Percentiles rank a stretch among this genome's conserved stretches.
phyloP scores from a whole-genome alignment of 345 rosid genomes.

The Gossypium rotundifolium region DNA sequence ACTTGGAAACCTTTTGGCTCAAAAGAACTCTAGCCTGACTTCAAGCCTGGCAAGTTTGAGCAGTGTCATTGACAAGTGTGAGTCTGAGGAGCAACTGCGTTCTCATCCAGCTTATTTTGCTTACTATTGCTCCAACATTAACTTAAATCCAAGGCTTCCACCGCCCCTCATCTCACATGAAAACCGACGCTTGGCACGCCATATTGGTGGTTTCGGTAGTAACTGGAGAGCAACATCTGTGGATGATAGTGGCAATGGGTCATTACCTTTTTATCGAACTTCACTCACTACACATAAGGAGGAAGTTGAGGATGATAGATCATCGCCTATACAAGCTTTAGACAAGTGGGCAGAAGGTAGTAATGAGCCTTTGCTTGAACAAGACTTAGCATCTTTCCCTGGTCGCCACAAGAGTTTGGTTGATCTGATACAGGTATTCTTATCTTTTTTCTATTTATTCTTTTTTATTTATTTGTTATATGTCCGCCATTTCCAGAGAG shows the following conservation, averaged over 20 bases:
- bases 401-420: slow-evolving; percentile 81
- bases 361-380: slow-evolving; percentile 23
- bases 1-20: slow-evolving; percentile 61
- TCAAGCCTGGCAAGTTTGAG: slow-evolving; percentile 52
- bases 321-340: slow-evolving; percentile 26
- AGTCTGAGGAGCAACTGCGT: slow-evolving; percentile 71
- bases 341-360: slow-evolving; percentile 20
- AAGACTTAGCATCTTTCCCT: slow-evolving; percentile 31
- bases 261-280: slow-evolving; percentile 39
- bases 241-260: slow-evolving; percentile 45
- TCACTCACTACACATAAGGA: slow-evolving; percentile 70
- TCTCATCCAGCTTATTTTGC: slow-evolving; percentile 76
- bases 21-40: slow-evolving; percentile 39
- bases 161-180: slow-evolving; percentile 84
- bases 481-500: neutral
- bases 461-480: neutral
- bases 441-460: neutral
- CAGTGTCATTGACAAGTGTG: slow-evolving; percentile 44
- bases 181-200: slow-evolving; percentile 53
- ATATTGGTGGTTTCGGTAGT: slow-evolving; percentile 63
- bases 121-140: slow-evolving; percentile 72
- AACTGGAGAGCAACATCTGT: slow-evolving; percentile 38
- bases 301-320: slow-evolving; percentile 77
- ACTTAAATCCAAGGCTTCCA: slow-evolving; percentile 90
- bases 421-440: slow-evolving; percentile 77